Conservation (phyloP, 352 stramenopile genomes). For the Pythium rhizo-oryzae region DNA sequence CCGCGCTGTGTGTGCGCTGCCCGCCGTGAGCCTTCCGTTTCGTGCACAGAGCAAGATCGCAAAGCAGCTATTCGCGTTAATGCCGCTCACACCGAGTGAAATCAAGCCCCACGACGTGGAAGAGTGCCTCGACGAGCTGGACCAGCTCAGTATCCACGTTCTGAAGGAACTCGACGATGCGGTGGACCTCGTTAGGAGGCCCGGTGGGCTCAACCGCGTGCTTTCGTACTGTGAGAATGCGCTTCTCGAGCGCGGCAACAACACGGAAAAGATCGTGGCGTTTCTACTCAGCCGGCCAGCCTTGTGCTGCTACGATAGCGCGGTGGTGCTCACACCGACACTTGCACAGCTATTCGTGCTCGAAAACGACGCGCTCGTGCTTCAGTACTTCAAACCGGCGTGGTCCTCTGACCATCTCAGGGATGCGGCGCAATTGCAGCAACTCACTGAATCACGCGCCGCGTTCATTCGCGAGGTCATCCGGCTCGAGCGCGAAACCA, state of each 20-base stretch:
- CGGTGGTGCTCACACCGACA: constrained; percentile 39
- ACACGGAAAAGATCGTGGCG: constrained; percentile 61
- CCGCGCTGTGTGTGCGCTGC: constrained; percentile 45
- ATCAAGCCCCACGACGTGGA: constrained; percentile 45
- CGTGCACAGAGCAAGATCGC: constrained; percentile 61
- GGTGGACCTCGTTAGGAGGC: constrained; percentile 36
- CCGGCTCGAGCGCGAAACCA: constrained; percentile 33
- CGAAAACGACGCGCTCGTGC: constrained; percentile 43
- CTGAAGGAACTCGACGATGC: constrained; percentile 71
- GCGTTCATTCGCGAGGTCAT: constrained; percentile 66
- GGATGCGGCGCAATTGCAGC: neutral
- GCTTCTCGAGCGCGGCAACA: constrained; percentile 42
- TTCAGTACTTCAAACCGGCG: constrained; percentile 61
- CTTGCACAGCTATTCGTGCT: constrained; percentile 58
- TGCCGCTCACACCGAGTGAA: constrained; percentile 3
- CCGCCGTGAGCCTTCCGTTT: constrained; percentile 55
- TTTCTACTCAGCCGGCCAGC: constrained; percentile 53
- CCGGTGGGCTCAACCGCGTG: constrained; percentile 39
- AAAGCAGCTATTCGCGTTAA: constrained; percentile 57
- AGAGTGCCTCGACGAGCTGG: constrained; percentile 55
- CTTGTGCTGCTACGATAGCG: constrained; percentile 42
- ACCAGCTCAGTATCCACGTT: constrained; percentile 56
- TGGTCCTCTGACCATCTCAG: constrained; percentile 22
- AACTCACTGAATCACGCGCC: constrained; percentile 34
- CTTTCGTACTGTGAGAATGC: constrained; percentile 51